Evolutionary conservation across 2,329 filamentous ascomycete species (phyloP), one percentile per base, ranked within the genome.

Genomic region (Penicillium palitans): DNA sequence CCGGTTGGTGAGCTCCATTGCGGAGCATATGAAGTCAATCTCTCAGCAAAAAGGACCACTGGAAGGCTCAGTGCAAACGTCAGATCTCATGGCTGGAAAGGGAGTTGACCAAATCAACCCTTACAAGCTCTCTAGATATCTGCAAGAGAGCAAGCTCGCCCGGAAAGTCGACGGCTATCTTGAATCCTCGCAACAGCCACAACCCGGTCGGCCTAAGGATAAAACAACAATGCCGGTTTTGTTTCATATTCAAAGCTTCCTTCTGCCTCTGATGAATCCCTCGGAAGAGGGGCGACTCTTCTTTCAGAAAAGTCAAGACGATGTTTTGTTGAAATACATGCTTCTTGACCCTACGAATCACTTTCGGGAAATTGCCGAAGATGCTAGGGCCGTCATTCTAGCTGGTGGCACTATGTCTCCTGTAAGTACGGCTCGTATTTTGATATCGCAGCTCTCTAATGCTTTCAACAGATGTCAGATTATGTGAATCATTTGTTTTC

Each of bases 361-460:
- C 65, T 98, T 99, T 74, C 89, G 89, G 8, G 90, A 93, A 12
- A 89, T 98, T 52, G 91, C 93, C 2, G 87, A 90, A 31, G 87
- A 90, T 61, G 91, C 95, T 0, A 84, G 92, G 58, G 90, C 93
- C 2, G 90, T 99, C 4, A 89, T 99, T 42, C 80, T 99, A 4
- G 95, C 93, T 0, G 95, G 95, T 58, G 95, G 95, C 24, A 99
- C 95, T 27, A 98, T 99, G 95, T 96, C 95, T 2, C 95, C 95
- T 0, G 82, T 84, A 72, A 69, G 76, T 69, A 19, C 4, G 3
- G 13, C 9, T 24, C 13, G 13, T 5, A 33, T 21, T 27, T 25
- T 57, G 54, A 27, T 27, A 13, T 9, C 45, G 19, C 15, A 24
- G 33, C 54, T 41, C 55, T 46, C 64, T 67, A 39, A 68, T 10